phyloP scores from a whole-genome alignment of 441 rosid genomes.

The Euphorbia schlechtendalii region DNA sequence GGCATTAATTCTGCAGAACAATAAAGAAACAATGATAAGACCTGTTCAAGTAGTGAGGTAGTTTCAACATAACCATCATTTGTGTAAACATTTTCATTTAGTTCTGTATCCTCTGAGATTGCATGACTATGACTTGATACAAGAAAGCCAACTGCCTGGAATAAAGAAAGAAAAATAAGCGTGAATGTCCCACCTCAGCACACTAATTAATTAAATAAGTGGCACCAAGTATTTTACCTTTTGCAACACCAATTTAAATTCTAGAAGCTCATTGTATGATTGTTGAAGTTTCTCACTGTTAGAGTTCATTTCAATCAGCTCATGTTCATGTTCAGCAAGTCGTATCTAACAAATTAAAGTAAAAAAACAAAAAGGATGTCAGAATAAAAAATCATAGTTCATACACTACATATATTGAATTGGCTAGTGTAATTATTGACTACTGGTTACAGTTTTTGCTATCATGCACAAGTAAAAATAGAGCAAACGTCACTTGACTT shows the following conservation, averaged over 20 bases:
- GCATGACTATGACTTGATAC: conserved; percentile 61
- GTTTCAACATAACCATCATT: conserved; percentile 44
- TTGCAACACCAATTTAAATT: conserved; percentile 91
- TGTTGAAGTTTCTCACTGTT: conserved; percentile 91
- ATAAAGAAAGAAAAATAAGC: conserved; percentile 9
- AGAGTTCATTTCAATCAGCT: conserved; percentile 87
- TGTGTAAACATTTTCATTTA: conserved; percentile 64
- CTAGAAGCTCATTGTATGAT: conserved; percentile 86
- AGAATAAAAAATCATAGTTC: conserved; percentile 7
- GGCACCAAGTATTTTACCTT: conserved; percentile 46
- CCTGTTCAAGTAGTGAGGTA: conserved; percentile 82
- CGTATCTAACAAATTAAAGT: conserved; percentile 50
- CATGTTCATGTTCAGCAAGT: conserved; percentile 91
- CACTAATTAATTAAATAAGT: conserved; percentile 6
- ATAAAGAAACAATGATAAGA: conserved; percentile 27
- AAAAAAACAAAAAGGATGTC: conserved; percentile 18
- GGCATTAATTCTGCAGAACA: conserved; percentile 14
- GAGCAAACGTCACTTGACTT: conserved; percentile 1
- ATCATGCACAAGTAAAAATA: conserved; percentile 12
- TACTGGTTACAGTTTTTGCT: conserved; percentile 1
- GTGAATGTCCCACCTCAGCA: background rate
- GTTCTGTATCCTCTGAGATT: conserved; percentile 64
- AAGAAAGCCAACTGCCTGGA: conserved; percentile 83
- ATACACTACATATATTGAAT: conserved; percentile 4
- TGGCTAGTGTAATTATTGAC: background rate